Evolutionary conservation across 1,284 basidiomycete species (phyloP).

Genomic region (Cerrena zonata): DNA sequence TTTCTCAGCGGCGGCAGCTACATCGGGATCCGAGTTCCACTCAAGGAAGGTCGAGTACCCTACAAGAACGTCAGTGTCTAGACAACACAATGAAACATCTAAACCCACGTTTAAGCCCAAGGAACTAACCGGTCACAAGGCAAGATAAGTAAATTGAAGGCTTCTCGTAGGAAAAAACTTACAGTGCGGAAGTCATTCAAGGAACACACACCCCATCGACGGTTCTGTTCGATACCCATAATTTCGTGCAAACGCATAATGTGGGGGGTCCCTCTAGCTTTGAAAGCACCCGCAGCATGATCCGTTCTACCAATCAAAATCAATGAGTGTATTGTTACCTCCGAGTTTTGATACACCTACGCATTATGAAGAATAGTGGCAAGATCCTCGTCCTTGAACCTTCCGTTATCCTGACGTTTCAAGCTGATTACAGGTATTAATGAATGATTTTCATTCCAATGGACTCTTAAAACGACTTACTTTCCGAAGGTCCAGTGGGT

Average conservation of each 20-base stretch:
- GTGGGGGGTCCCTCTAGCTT: conserved; percentile 71
- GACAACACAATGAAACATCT: not conserved
- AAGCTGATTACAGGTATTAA: conserved; percentile 34
- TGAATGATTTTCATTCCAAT: not conserved
- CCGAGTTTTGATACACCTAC: conserved; percentile 37
- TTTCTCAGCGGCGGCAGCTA: conserved; percentile 69
- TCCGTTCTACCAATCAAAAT: conserved; percentile 53
- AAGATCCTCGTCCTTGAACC: conserved; percentile 68
- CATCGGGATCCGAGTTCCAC: conserved; percentile 75
- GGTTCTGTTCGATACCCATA: conserved; percentile 75
- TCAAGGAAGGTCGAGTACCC: conserved; percentile 65
- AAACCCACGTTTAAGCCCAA: conserved; percentile 65
- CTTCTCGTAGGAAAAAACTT: conserved; percentile 8
- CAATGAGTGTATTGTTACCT: not conserved
- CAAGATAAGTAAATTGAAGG: not conserved
- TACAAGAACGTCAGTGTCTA: conserved; percentile 11
- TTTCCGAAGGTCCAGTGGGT: conserved; percentile 64
- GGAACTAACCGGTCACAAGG: conserved; percentile 39
- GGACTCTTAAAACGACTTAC: conserved; percentile 32
- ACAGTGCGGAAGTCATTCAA: conserved; percentile 81
- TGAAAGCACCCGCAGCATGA: conserved; percentile 71
- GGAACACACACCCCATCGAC: conserved; percentile 78
- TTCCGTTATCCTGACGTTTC: conserved; percentile 54
- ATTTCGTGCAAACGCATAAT: conserved; percentile 75
- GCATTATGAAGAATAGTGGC: conserved; percentile 63